Evolutionary conservation across 2,329 filamentous ascomycete species (phyloP).

Genomic region (Fusarium sarcochroum): DNA sequence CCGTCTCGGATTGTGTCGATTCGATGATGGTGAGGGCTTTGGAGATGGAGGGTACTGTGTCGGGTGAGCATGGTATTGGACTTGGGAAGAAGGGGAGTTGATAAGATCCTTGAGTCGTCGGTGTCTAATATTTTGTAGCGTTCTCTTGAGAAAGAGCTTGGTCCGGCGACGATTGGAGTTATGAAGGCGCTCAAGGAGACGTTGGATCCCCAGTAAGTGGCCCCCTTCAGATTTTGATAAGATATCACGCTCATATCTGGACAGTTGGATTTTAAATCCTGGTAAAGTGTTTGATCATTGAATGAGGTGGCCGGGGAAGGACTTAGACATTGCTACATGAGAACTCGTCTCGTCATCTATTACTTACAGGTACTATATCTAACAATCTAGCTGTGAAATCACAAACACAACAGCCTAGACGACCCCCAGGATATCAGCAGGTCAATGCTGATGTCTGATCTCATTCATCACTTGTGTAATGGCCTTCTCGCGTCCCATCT

Average conservation of each 20-base stretch:
- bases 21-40: slow-evolving; percentile 79
- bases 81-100: slow-evolving; percentile 1
- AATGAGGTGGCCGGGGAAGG: no score
- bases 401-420: no score
- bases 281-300: slow-evolving; percentile 2
- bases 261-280: slow-evolving; percentile 1
- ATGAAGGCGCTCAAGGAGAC: slow-evolving; percentile 12
- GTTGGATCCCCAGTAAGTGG: neutral
- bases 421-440: no score
- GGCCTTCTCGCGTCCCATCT: no score
- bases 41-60: slow-evolving; percentile 79
- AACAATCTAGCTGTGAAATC: no score
- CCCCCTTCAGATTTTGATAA: no score
- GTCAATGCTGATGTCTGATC: no score
- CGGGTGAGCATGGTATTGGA: slow-evolving; percentile 54
- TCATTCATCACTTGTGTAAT: no score
- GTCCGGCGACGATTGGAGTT: neutral
- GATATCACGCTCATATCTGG: no score
- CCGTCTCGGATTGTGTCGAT: slow-evolving; percentile 72
- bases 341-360: no score
- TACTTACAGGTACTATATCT: no score
- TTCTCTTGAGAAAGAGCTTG: slow-evolving; percentile 1
- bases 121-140: neutral
- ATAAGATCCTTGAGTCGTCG: neutral
- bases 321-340: no score